Evolutionary conservation across 345 rosid species (phyloP).

Genomic region (Pseudoturritis turrita): DNA sequence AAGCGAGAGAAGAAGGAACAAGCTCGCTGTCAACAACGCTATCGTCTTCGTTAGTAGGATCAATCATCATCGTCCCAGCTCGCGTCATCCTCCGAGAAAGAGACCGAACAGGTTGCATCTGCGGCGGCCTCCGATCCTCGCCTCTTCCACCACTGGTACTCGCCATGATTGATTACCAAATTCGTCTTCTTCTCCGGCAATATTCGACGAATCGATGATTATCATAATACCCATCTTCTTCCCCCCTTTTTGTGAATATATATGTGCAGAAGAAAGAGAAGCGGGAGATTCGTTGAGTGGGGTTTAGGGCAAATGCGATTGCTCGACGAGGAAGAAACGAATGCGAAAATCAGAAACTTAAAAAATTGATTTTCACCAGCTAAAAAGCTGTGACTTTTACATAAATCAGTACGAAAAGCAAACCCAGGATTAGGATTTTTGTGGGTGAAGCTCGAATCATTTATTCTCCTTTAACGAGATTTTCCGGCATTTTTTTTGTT

Average conservation of each 20-base stretch:
- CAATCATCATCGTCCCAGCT: conserved; percentile 45
- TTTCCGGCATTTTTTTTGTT: neutral
- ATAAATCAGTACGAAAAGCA: neutral
- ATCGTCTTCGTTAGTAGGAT: conserved; percentile 45
- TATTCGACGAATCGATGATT: conserved; percentile 9
- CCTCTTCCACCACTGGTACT: conserved; percentile 70
- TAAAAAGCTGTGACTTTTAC: conserved; percentile 14
- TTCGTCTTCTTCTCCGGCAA: conserved; percentile 2
- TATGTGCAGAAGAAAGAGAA: neutral
- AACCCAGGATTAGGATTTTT: conserved; percentile 10
- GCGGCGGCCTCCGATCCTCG: conserved; percentile 27
- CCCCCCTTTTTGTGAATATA: neutral
- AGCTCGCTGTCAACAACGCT: conserved; percentile 70
- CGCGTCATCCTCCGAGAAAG: conserved; percentile 47
- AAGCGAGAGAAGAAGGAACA: conserved; percentile 78
- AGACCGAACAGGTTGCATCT: conserved; percentile 34
- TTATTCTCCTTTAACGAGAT: neutral
- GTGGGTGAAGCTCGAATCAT: neutral
- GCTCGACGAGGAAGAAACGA: conserved; percentile 58
- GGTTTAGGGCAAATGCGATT: conserved; percentile 52
- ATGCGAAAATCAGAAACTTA: conserved; percentile 14
- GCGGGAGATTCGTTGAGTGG: conserved; percentile 58
- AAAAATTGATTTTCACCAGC: neutral
- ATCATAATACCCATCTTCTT: conserved; percentile 18
- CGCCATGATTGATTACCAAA: conserved; percentile 47